These are phyloP conservation scores for Tylopilus rubrobrunneus DNA, from an alignment of 768 basidiomycete genomes.

Conservation along the genomic window DNA sequence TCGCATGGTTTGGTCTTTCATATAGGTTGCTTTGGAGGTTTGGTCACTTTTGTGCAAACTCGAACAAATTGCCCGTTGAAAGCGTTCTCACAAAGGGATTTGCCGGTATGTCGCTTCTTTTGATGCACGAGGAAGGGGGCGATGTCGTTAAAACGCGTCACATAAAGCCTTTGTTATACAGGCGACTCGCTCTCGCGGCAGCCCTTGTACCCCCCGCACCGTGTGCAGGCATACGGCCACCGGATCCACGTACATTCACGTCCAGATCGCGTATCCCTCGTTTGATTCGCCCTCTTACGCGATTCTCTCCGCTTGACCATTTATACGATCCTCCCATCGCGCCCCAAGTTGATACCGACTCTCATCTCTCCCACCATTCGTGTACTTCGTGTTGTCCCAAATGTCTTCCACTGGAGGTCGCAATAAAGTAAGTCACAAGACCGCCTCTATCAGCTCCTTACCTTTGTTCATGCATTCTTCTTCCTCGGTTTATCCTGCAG, in stretches of 20 bases:
- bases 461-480: not conserved
- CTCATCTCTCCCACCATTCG: not conserved
- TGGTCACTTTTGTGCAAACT: not conserved
- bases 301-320: not conserved
- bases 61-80: not conserved
- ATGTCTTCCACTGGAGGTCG: conserved; percentile 20
- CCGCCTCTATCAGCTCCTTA: not conserved
- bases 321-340: not conserved
- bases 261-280: not conserved
- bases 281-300: not conserved
- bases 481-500: conserved; percentile 5
- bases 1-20: not conserved
- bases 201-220: conserved; percentile 11
- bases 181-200: conserved; percentile 5
- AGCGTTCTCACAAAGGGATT: conserved; percentile 21
- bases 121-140: conserved; percentile 20
- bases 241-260: conserved; percentile 8
- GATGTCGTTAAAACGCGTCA: conserved; percentile 10
- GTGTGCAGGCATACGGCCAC: conserved; percentile 24
- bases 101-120: conserved; percentile 25
- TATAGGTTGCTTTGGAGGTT: not conserved
- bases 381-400: not conserved
- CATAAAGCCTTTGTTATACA: conserved; percentile 21
- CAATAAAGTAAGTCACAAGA: conserved; percentile 18
- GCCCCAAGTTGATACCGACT: not conserved